Percentiles rank a stretch among this genome's conserved stretches.
Evolutionary conservation across 1,139 yeast species (phyloP).

Genomic region (Kurtzmaniella quercitrusa): DNA sequence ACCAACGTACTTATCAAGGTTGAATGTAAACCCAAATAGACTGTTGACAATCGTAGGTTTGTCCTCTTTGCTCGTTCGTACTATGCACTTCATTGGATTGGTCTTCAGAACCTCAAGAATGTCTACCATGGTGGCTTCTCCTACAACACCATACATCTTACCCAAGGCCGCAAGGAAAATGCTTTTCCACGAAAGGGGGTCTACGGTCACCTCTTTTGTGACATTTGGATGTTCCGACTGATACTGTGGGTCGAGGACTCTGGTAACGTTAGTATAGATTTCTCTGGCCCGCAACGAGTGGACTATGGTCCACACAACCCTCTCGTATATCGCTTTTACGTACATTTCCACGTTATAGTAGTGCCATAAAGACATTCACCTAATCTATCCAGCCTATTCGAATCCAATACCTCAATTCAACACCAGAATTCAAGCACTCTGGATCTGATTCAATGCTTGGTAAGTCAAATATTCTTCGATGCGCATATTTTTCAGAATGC

Average conservation of each 20-base stretch:
- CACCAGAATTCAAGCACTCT: too few relatives aligned
- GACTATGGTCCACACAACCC: too few relatives aligned
- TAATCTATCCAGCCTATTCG: neutral
- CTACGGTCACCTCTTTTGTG: conserved; percentile 14
- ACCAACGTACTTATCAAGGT: conserved; percentile 21
- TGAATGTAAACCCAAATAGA: conserved; percentile 27
- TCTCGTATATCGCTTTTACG: conserved; percentile 6
- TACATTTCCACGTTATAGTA: conserved; percentile 15
- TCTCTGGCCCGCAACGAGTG: too few relatives aligned
- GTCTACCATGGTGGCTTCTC: conserved; percentile 32
- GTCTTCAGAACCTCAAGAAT: conserved; percentile 15
- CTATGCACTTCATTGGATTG: conserved; percentile 13
- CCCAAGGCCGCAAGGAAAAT: conserved; percentile 22
- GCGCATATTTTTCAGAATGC: neutral
- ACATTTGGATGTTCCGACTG: conserved; percentile 9
- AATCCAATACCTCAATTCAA: too few relatives aligned
- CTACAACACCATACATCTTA: conserved; percentile 33
- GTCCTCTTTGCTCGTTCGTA: conserved; percentile 27
- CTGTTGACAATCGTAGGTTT: conserved; percentile 24
- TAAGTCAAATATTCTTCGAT: neutral
- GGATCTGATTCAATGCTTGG: too few relatives aligned
- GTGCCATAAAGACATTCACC: conserved; percentile 11
- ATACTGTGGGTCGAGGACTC: conserved; percentile 14
- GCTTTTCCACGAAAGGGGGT: conserved; percentile 29
- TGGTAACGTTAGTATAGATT: conserved; percentile 9